A percentile compares a stretch with the other conserved stretches of the same genome.
Conservation (phyloP, 495 filamentous ascomycete species). For the Penicillium crystallinum region DNA sequence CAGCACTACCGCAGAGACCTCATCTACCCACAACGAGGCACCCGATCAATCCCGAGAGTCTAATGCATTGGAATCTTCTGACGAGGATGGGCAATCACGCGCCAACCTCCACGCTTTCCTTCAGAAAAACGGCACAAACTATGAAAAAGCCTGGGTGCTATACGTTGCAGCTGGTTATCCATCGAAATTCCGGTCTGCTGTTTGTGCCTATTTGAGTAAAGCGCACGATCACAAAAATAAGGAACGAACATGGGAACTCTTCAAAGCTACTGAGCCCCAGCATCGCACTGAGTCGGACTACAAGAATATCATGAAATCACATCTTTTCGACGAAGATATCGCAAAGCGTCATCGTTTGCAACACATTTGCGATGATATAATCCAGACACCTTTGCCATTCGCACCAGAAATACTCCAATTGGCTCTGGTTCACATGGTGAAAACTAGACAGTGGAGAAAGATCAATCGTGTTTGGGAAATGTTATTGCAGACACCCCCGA, state of each 20-base stretch:
- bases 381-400: slow-evolving; percentile 19
- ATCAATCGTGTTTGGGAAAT: slow-evolving; percentile 4
- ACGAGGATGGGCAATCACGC: slow-evolving; percentile 4
- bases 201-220: slow-evolving; percentile 35
- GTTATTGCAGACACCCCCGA: not conserved
- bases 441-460: slow-evolving; percentile 30
- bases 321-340: slow-evolving; percentile 11
- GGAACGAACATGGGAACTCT: slow-evolving; percentile 36
- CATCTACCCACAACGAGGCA: not conserved
- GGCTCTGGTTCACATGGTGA: slow-evolving; percentile 31
- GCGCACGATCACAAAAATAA: slow-evolving; percentile 32
- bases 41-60: not conserved
- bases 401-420: slow-evolving; percentile 13
- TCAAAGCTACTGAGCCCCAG: slow-evolving; percentile 30
- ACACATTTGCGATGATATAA: slow-evolving; percentile 28
- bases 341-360: slow-evolving; percentile 11
- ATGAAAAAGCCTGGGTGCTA: slow-evolving; percentile 34
- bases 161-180: slow-evolving; percentile 30
- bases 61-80: not conserved
- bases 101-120: slow-evolving; percentile 18
- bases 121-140: slow-evolving; percentile 10
- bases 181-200: slow-evolving; percentile 17
- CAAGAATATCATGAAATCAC: slow-evolving; percentile 27
- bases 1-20: not conserved
- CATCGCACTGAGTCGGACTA: slow-evolving; percentile 36